These are phyloP conservation scores for Tuctoria greenei DNA, from an alignment of 176 grass and related monocot species.

Conservation along the genomic window DNA sequence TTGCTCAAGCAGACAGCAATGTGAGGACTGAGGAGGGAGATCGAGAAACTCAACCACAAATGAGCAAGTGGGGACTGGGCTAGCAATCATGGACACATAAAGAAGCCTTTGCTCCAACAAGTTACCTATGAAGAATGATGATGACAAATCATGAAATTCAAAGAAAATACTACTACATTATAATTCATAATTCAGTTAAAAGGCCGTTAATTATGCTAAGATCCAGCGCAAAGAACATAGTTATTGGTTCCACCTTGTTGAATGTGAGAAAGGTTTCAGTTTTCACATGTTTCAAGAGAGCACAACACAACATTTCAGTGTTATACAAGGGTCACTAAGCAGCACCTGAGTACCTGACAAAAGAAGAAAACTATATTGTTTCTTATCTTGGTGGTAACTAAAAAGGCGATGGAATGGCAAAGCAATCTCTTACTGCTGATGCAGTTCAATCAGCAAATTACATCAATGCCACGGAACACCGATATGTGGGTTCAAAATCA, in stretches of 20 bases:
- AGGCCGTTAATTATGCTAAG: background rate
- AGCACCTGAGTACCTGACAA: background rate
- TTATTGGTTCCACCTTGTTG: background rate
- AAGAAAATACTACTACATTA: slow-evolving; percentile 1
- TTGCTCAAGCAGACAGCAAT: slow-evolving; percentile 25
- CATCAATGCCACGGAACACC: background rate
- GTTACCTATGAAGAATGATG: slow-evolving; percentile 8
- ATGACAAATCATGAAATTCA: background rate
- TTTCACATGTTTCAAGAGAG: slow-evolving; percentile 7
- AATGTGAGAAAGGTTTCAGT: background rate
- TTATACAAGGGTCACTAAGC: background rate
- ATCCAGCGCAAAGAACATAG: background rate
- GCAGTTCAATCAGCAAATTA: background rate
- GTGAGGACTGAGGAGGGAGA: slow-evolving; percentile 2
- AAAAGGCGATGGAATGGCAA: background rate
- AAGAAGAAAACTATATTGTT: background rate
- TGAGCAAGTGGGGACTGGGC: background rate
- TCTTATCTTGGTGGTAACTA: background rate
- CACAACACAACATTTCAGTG: background rate
- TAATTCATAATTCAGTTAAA: background rate
- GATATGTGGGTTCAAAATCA: background rate
- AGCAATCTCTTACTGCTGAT: background rate
- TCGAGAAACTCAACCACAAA: slow-evolving; percentile 3
- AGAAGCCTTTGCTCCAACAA: slow-evolving; percentile 2
- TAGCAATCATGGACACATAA: slow-evolving; percentile 11